These are phyloP conservation scores for Spathaspora gorwiae DNA, from an alignment of 805 yeast species.

Conservation along the genomic window DNA sequence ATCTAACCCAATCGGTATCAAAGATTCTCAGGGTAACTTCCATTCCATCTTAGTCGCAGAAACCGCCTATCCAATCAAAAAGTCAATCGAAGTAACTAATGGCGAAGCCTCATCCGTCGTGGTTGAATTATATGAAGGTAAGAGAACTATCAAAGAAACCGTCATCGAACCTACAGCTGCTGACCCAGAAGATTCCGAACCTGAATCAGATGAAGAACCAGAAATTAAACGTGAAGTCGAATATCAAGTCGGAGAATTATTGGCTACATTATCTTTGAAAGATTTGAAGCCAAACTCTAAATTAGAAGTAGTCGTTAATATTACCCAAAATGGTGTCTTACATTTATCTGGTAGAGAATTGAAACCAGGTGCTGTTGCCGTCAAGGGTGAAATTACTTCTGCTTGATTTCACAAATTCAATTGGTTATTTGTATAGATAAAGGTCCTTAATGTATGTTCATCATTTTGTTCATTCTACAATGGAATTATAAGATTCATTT, in stretches of 20 bases:
- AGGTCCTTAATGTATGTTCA: too few relatives aligned
- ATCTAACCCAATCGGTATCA: conserved; percentile 77
- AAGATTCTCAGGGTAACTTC: conserved; percentile 67
- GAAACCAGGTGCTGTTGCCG: conserved; percentile 52
- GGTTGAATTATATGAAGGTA: conserved; percentile 79
- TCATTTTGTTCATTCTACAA: too few relatives aligned
- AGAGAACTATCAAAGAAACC: conserved; percentile 76
- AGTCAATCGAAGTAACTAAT: conserved; percentile 59
- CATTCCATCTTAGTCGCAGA: conserved; percentile 71
- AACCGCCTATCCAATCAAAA: conserved; percentile 88
- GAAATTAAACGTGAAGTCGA: conserved; percentile 75
- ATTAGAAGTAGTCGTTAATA: conserved; percentile 65
- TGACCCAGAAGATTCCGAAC: conserved; percentile 49
- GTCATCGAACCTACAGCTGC: conserved; percentile 64
- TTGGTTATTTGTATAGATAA: too few relatives aligned
- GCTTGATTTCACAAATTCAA: background rate
- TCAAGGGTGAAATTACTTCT: conserved; percentile 47
- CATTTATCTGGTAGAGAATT: conserved; percentile 65
- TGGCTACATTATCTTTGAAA: conserved; percentile 75
- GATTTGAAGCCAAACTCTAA: conserved; percentile 60
- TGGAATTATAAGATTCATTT: too few relatives aligned
- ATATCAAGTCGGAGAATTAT: conserved; percentile 64
- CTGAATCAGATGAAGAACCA: conserved; percentile 76
- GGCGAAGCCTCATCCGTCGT: conserved; percentile 56
- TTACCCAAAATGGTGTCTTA: conserved; percentile 60